Evolutionary conservation across 176 grass and related monocot species (phyloP), one percentile per base, ranked within the genome.

Genomic region (Microstegium vimineum): DNA sequence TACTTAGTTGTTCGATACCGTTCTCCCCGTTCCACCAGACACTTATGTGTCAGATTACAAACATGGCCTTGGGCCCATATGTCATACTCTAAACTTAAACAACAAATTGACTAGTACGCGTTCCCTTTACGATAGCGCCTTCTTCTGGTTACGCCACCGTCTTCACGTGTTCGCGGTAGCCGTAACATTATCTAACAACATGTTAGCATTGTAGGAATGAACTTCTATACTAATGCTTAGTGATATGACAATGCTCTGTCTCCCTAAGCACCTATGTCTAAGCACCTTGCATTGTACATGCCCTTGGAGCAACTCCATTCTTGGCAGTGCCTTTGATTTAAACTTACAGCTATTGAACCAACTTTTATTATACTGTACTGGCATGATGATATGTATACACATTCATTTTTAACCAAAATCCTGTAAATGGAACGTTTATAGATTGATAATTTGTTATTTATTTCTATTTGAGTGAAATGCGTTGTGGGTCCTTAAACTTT

Each of bases 311-410:
- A 59, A 59, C n/a, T 59, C 4, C 54, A 59, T 59, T 3, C 54
- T 57, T 57, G 54, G 22, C 22, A 57, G 54, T 25, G 22, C 54
- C 54, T 23, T 56, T 57, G 54, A n/a, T 57, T 57, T 57, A 57
- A 57, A 57, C 22, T 57, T 57, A 25, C n/a, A 57, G 54, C 54
- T 57, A 57, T 23, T 57, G 22, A 57, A 57, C 54, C 22, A 57
- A 56, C 52, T 56, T 54, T n/a, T 56, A 9, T 56, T 57, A 25
- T 25, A n/a, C 20, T 56, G 10, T 57, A 64, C 27, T 83, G n/a
- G 33, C 43, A 77, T 57, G 79, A 72, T 76, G 75, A 71, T n/a
- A 36, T 68, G 54, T 68, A 65, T 25, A 57, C 52, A 57, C 28
- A 52, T 72, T 72, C 34, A 57, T 62, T 57, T 32, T 54, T 7